Conservation (phyloP, 345 rosid species). For the Populus ilicifolia region DNA sequence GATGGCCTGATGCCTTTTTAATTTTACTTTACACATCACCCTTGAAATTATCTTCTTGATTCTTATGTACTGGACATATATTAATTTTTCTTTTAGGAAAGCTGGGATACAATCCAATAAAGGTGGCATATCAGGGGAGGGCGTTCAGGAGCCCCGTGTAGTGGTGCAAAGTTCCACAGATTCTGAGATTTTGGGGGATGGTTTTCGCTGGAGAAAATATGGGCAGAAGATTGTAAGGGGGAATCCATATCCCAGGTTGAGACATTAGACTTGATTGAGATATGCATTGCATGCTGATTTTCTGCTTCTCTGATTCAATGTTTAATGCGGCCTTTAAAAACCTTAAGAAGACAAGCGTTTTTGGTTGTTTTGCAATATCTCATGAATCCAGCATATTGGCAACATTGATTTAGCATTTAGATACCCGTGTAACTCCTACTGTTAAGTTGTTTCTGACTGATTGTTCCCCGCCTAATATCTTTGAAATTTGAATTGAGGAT, state of each 20-base stretch:
- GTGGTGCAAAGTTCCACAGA: constrained; percentile 52
- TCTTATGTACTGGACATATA: not conserved
- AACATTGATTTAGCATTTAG: too few species aligned
- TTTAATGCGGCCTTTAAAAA: not conserved
- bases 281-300: not conserved
- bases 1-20: not conserved
- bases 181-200: constrained; percentile 73
- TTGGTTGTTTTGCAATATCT: not conserved
- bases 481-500: not conserved
- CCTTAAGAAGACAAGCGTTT: not conserved
- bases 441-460: not conserved
- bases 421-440: not conserved
- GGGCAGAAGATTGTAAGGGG: constrained; percentile 98
- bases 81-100: constrained; percentile 37
- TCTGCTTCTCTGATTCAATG: not conserved
- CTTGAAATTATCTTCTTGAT: not conserved
- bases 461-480: not conserved
- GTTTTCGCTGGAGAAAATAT: constrained; percentile 97
- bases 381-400: not conserved
- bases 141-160: constrained; percentile 33
- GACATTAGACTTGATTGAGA: not conserved
- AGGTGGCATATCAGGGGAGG: constrained; percentile 42
- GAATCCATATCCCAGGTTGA: constrained; percentile 84
- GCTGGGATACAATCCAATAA: constrained; percentile 52
- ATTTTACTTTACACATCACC: not conserved